Base-by-base conservation (phyloP, 352 stramenopile species). In the Phytopythium helicoides region DNA sequence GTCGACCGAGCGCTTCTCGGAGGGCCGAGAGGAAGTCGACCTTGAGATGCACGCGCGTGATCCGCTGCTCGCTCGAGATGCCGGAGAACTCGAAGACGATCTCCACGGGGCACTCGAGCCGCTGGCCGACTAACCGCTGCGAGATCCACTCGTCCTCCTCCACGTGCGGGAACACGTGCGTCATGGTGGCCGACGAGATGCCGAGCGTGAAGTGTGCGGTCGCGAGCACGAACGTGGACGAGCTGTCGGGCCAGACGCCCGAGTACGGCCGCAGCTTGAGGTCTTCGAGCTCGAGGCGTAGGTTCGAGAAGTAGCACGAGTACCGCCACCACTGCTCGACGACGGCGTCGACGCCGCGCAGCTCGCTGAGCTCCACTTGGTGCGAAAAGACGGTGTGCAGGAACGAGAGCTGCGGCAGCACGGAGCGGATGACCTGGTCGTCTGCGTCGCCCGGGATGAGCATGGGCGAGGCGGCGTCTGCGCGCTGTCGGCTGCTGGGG, bases 271-370 rank as follows among this genome's bases (percentile, higher is more conserved):
- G 19, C 3, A 47, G 50, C 6, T 58, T 56, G 36, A 81, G 61
- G 11, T 34, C 7, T 23, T 66, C 35, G 12, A 71, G 26, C 31
- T 71, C 56, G 34, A 74, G 59, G 37, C 64, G 59, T 6, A 76
- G 25, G 26, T 48, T 65, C 31, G 61, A 53, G 38, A 66, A 68
- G 22, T 25, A 64, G 2, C 39, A 26, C 34, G 61, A 63, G 37
- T 66, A 68, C 15, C 40, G 34, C 18, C 49, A 45, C 60, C 61
- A 68, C 39, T 73, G 61, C 3, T 71, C 26, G 35, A 66, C 56
- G 3, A 66, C 16, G 6, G 28, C 28, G 1, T 68, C 42, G 3
- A 60, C 25, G 3, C 62, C 63, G 4, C 48, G 16, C 3, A 58
- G 34, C 3, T 64, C 52, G 0, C 64, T 54, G 12, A 68, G 19